Evolutionary conservation across 768 basidiomycete species (phyloP).

Genomic region (Pleurotus pulmonarius): DNA sequence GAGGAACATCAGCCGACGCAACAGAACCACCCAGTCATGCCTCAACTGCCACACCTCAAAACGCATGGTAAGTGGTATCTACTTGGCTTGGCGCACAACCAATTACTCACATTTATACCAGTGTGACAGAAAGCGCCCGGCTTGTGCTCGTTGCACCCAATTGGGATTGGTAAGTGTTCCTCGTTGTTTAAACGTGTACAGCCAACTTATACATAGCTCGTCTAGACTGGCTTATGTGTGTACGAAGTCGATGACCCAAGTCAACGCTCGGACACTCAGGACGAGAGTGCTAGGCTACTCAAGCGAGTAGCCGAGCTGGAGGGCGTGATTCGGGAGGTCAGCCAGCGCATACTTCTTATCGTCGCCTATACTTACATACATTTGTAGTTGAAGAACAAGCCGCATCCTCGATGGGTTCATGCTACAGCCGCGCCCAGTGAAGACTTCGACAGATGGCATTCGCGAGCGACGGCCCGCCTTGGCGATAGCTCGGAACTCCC

Average conservation of each 20-base stretch:
- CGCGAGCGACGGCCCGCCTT: constrained; percentile 15
- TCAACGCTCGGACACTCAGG: constrained; percentile 43
- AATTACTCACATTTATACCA: constrained; percentile 16
- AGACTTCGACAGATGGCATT: constrained; percentile 22
- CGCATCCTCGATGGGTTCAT: constrained; percentile 63
- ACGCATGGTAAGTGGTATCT: constrained; percentile 51
- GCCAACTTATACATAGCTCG: background rate
- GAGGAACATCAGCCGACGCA: constrained; percentile 43
- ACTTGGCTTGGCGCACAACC: background rate
- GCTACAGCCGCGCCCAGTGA: constrained; percentile 33
- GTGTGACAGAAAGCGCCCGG: constrained; percentile 49
- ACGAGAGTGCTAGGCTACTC: constrained; percentile 64
- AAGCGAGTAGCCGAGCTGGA: constrained; percentile 80
- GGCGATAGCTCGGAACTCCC: constrained; percentile 17
- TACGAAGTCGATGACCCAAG: constrained; percentile 80
- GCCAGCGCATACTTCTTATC: constrained; percentile 29
- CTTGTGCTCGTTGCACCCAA: constrained; percentile 47
- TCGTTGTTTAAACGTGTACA: background rate
- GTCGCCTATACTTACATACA: background rate
- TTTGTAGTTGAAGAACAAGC: constrained; percentile 65
- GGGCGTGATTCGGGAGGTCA: constrained; percentile 77
- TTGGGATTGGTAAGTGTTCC: constrained; percentile 38
- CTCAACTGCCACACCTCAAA: constrained; percentile 73
- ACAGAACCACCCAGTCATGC: constrained; percentile 72
- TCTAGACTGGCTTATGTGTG: constrained; percentile 75